Percentiles rank a stretch among this genome's conserved stretches.
phyloP scores from a whole-genome alignment of 2,329 filamentous ascomycete species.

The Sordariomycetes sp. region DNA sequence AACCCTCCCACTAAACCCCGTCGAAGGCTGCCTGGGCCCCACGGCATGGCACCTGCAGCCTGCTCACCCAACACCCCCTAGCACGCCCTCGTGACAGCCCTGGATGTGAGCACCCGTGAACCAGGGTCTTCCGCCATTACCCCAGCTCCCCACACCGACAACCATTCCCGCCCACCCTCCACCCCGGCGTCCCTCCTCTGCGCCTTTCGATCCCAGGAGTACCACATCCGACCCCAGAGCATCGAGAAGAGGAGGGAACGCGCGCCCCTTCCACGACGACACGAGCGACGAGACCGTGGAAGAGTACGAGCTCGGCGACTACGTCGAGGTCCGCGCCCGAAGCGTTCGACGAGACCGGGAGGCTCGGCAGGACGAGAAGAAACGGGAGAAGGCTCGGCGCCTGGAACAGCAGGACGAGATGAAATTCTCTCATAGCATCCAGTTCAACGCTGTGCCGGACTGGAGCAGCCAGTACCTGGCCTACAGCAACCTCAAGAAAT shows the following conservation, averaged over 20 bases:
- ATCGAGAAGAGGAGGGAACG: conserved; percentile 5
- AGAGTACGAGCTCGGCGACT: conserved; percentile 30
- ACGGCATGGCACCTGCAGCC: neutral
- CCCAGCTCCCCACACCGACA: neutral
- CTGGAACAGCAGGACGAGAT: conserved; percentile 74
- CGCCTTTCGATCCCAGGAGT: neutral
- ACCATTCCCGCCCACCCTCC: conserved; percentile 1
- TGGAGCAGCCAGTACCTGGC: conserved; percentile 98
- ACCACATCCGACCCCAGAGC: neutral
- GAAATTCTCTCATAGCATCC: conserved; percentile 99
- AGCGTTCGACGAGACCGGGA: conserved; percentile 19
- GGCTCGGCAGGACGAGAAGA: conserved; percentile 28
- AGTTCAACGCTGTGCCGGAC: conserved; percentile 99
- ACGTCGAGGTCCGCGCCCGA: conserved; percentile 19
- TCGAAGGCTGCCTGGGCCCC: neutral
- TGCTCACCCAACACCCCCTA: neutral
- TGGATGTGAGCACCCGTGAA: neutral
- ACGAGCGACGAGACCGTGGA: conserved; percentile 5
- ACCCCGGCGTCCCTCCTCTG: conserved; percentile 3
- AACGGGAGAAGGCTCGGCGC: conserved; percentile 54
- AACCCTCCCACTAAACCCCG: neutral
- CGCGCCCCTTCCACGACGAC: neutral
- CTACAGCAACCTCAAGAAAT: conserved; percentile 97
- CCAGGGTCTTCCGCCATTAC: neutral
- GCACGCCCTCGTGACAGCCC: neutral